phyloP scores from a whole-genome alignment of 371 early-diverging fungal species.

The Syncephalastrum monosporum region DNA sequence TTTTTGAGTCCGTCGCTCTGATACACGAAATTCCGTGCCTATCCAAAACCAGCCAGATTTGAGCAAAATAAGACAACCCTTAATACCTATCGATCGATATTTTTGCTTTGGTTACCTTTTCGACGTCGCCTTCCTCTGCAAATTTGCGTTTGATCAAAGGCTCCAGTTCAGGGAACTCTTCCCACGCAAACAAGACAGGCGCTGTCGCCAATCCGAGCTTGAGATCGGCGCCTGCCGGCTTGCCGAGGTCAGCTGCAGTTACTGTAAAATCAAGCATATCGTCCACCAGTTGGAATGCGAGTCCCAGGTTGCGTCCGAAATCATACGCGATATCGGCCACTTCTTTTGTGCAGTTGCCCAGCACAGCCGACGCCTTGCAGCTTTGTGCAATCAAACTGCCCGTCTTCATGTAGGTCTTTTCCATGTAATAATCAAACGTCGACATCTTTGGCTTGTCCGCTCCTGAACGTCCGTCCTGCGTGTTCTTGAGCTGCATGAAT shows the following conservation, averaged over 20 bases:
- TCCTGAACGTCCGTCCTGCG: conserved; percentile 27
- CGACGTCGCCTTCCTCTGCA: conserved; percentile 60
- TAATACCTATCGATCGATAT: background rate
- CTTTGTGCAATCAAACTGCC: conserved; percentile 94
- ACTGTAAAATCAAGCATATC: conserved; percentile 92
- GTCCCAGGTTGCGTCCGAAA: conserved; percentile 87
- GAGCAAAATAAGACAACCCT: conserved; percentile 6
- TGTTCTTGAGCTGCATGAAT: conserved; percentile 92
- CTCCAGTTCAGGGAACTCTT: conserved; percentile 83
- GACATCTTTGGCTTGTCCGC: conserved; percentile 17
- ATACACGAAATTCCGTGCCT: conserved; percentile 71
- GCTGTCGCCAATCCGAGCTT: conserved; percentile 90
- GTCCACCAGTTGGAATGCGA: conserved; percentile 94
- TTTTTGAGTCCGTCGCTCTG: conserved; percentile 68
- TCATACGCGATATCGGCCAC: conserved; percentile 74
- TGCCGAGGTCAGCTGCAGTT: conserved; percentile 79
- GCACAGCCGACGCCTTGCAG: conserved; percentile 83
- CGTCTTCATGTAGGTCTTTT: conserved; percentile 95
- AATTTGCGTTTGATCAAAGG: conserved; percentile 88
- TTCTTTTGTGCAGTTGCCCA: conserved; percentile 76
- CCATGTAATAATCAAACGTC: conserved; percentile 86
- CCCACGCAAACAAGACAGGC: conserved; percentile 91
- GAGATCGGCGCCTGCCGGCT: conserved; percentile 87
- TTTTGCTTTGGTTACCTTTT: conserved; percentile 34
- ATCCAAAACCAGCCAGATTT: conserved; percentile 2